Conservation (phyloP, 768 basidiomycete species). For the Suillus subalutaceus region DNA sequence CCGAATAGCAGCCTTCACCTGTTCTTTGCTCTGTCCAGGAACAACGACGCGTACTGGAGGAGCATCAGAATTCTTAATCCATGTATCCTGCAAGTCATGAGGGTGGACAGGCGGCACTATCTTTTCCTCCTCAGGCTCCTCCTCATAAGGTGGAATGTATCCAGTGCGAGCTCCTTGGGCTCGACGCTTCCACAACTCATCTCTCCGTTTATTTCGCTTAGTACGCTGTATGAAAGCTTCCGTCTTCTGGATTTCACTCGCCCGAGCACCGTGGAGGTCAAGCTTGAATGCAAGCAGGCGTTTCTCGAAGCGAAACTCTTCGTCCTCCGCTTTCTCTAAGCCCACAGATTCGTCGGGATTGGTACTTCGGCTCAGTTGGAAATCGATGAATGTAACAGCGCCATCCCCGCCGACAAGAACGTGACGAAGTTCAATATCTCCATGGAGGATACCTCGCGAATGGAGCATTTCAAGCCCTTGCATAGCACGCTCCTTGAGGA, state of each 20-base stretch:
- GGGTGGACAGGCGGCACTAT: slow-evolving; percentile 35
- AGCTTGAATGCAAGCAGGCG: slow-evolving; percentile 58
- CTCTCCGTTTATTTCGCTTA: slow-evolving; percentile 30
- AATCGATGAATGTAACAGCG: slow-evolving; percentile 57
- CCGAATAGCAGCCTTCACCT: slow-evolving; percentile 26
- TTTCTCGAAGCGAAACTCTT: slow-evolving; percentile 53
- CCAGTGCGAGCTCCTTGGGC: slow-evolving; percentile 31
- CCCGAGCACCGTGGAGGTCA: slow-evolving; percentile 43
- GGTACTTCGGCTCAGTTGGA: slow-evolving; percentile 43
- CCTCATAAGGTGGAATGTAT: slow-evolving; percentile 32
- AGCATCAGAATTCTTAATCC: slow-evolving; percentile 38
- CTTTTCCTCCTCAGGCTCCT: slow-evolving; percentile 35
- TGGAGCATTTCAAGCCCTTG: slow-evolving; percentile 53
- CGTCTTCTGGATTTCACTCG: slow-evolving; percentile 38
- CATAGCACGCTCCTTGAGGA: slow-evolving; percentile 55
- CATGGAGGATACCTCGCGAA: slow-evolving; percentile 49
- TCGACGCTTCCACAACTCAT: slow-evolving; percentile 31
- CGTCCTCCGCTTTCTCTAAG: slow-evolving; percentile 39
- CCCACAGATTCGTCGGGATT: slow-evolving; percentile 34
- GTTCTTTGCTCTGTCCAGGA: slow-evolving; percentile 35
- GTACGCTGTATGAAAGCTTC: slow-evolving; percentile 32
- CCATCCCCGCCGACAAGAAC: slow-evolving; percentile 59
- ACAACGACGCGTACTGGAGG: slow-evolving; percentile 39
- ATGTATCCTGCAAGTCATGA: slow-evolving; percentile 36
- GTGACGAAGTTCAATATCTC: slow-evolving; percentile 50